Base-by-base conservation (phyloP, 495 filamentous ascomycete genomes). In the Pyronema domesticum region DNA sequence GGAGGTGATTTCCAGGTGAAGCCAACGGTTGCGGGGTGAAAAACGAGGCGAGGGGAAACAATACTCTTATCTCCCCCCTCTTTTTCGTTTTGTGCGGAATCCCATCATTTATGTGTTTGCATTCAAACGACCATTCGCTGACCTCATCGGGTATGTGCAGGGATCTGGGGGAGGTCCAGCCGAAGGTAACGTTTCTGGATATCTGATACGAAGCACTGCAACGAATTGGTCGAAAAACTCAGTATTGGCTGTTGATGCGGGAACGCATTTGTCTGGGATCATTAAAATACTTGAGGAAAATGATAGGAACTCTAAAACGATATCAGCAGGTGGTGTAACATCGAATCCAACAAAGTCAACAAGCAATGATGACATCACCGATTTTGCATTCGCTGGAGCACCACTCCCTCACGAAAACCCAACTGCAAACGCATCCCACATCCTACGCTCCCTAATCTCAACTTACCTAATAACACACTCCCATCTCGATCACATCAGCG, bases 401-500 rank as follows among this genome's bases (percentile, higher is more conserved):
- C 69, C 78, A 33, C 65, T 94, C 7, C 80, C 80, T 0, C 67
- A 74, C 56, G 57, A 68, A 35, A 80, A 71, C 3, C 69, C 85
- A 0, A 70, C 77, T 14, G 81, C 83, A 43, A 96, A 95, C 66
- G 93, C 85, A 7, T 75, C 79, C 4, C 73, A 93, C 61, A 72
- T 96, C 34, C 78, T 86, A 36, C 75, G 80, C 46, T 76, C 81
- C 50, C 73, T 95, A 34, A 78, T 98, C 39, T 86, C 86, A 18
- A 82, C 88, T 0, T 88, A 86, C 58, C 74, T 95, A 30, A 86
- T 98, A 55, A 96, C 89, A 0, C 89, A 98, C 68, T 80, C 89
- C 3, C 91, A 98, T 69, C 73, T 98, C 2, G 91, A 98, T 61
- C 91, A 98, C 67, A 76, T 98, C 15, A 79, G 84, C 23, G 91